Percentiles rank a stretch among this genome's conserved stretches.
Evolutionary conservation across 1,139 yeast species (phyloP).

Genomic region (Saccharomyces hybrid): DNA sequence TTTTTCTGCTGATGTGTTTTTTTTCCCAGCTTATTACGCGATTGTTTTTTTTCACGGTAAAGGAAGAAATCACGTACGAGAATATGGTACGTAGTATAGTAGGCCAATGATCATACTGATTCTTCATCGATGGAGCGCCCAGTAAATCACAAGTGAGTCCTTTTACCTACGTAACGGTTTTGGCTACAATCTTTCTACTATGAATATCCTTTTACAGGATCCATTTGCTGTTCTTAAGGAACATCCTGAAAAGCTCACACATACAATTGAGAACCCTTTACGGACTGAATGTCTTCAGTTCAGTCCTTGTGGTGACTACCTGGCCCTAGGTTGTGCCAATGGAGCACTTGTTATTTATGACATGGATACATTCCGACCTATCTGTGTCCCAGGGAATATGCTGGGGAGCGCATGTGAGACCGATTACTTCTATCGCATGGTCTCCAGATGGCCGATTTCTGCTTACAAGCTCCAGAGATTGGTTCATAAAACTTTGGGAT

Average conservation of each 20-base stretch:
- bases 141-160: neutral
- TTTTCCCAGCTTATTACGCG: neutral
- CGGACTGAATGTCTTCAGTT: constrained; percentile 70
- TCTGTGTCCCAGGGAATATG: constrained; percentile 35
- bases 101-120: neutral
- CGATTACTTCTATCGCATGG: constrained; percentile 77
- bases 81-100: neutral
- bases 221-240: constrained; percentile 91
- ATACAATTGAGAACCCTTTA: constrained; percentile 50
- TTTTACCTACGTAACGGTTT: neutral
- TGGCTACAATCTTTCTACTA: constrained; percentile 7
- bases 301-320: constrained; percentile 73
- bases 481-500: constrained; percentile 82
- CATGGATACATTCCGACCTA: constrained; percentile 46
- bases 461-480: constrained; percentile 74
- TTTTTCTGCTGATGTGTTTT: neutral
- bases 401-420: constrained; percentile 60
- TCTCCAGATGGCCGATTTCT: constrained; percentile 64
- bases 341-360: constrained; percentile 79
- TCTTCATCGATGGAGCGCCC: neutral
- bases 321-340: constrained; percentile 77
- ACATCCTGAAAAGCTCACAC: constrained; percentile 75
- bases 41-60: neutral
- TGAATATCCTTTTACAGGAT: constrained; percentile 80
- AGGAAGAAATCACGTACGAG: neutral